Base-by-base conservation (phyloP, 148 eudicot species). In the Diospyros lotus region DNA sequence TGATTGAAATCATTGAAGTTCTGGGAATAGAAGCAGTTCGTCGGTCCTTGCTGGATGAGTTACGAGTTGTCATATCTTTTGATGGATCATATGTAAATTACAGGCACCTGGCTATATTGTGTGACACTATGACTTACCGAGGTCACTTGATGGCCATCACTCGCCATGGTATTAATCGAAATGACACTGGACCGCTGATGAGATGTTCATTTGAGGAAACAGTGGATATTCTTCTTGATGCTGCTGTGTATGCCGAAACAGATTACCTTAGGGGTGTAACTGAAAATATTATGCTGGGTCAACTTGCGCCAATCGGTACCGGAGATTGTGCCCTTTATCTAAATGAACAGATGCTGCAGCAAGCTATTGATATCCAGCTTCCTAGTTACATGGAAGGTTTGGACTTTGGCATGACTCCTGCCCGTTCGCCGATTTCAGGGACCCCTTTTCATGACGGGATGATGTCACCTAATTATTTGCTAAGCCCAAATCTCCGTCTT, bases 121-220 rank as follows among this genome's bases (percentile, higher is more conserved):
- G 99, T 76, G 99, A 96, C 79, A 91, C 98, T 1, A 96, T 96
- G 99, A 96, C 98, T 13, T 96, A 96, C 76, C 93, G 99, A 58
- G 99, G 99, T 75, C 99, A 96, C 82, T 74, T 96, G 75, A 96
- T 96, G 99, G 94, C 99, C 80, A 96, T 96, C 63, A 96, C 99
- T 66, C 91, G 99, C 58, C 99, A 96, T 62, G 99, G 99, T 42
- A 96, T 96, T 74, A 96, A 96, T 69, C 82, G 99, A 44, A 93
- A 93, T 69, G 94, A 91, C 73, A 96, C 99, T 15, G 99, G 99
- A 13, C 99, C 99, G 2, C 74, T 96, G 86, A 96, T 96, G 99
- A 87, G 99, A 76, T 96, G 99, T 84, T 96, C 99, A n/a, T 96
- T 96, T 78, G 99, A 96, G 82, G 99, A 96, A 81, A 96, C 99